phyloP scores from a whole-genome alignment of 139 green algal species.

The Chlorella sp. region DNA sequence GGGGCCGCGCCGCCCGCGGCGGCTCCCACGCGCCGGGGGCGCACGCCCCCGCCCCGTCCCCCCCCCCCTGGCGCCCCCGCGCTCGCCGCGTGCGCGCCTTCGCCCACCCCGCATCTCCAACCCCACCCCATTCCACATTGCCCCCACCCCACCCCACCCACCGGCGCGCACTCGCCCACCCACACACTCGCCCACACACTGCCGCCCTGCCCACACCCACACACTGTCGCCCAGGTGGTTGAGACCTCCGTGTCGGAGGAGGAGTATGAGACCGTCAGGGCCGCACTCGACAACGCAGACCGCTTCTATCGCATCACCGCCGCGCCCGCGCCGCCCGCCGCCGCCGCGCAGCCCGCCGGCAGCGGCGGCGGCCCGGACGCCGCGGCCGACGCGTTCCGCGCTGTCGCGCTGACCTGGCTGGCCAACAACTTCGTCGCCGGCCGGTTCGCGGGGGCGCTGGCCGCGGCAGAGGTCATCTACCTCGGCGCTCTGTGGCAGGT shows the following conservation, averaged over 20 bases:
- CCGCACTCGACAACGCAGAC: conserved; percentile 41
- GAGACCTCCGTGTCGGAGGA: conserved; percentile 22
- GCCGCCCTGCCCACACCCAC: no score
- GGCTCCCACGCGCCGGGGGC: no score
- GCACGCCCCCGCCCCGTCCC: no score
- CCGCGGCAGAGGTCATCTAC: conserved; percentile 23
- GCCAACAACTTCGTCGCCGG: conserved; percentile 26
- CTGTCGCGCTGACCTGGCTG: conserved; percentile 38
- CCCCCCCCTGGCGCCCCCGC: background rate
- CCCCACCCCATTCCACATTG: background rate
- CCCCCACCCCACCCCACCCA: background rate
- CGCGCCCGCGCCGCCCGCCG: background rate
- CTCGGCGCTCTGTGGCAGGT: conserved; percentile 37
- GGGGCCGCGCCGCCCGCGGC: no score
- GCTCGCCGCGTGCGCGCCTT: background rate
- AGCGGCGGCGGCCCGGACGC: conserved; percentile 14
- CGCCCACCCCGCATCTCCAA: no score
- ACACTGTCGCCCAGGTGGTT: conserved; percentile 7
- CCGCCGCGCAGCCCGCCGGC: conserved; percentile 8
- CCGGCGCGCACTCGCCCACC: background rate
- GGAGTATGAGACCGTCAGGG: conserved; percentile 38
- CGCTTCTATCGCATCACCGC: background rate
- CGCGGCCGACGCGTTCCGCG: conserved; percentile 17
- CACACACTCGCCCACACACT: background rate
- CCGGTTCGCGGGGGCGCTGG: conserved; percentile 16